These are phyloP conservation scores for Colletotrichum orchidophilum DNA, from an alignment of 2,329 filamentous ascomycete genomes.

Conservation along the genomic window DNA sequence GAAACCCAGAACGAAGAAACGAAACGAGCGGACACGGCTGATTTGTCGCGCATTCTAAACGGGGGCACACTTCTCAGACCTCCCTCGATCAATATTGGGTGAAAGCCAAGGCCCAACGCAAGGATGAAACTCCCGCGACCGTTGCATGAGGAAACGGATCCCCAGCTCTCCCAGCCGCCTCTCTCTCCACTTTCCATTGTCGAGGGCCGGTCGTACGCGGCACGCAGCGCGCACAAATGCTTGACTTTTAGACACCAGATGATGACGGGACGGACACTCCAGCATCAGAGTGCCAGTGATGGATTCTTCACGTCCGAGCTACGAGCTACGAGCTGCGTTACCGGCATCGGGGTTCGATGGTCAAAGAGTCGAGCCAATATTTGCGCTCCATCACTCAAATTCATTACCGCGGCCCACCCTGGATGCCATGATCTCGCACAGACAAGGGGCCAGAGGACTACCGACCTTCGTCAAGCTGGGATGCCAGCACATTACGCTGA, in stretches of 20 bases:
- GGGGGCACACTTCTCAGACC: conserved; percentile 20
- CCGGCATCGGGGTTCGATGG: background rate
- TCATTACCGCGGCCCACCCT: background rate
- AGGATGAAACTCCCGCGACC: conserved; percentile 19
- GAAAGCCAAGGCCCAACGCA: conserved; percentile 22
- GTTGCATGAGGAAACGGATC: conserved; percentile 18
- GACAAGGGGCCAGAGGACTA: conserved; percentile 5
- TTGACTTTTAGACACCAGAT: background rate
- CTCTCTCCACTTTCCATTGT: conserved; percentile 20
- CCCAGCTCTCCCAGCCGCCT: background rate
- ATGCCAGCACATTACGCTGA: background rate
- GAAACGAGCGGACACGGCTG: conserved; percentile 28
- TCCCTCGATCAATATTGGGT: conserved; percentile 25
- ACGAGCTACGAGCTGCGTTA: background rate
- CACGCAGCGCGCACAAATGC: background rate
- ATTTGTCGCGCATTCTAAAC: conserved; percentile 19
- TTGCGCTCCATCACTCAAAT: background rate
- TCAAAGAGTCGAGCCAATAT: background rate
- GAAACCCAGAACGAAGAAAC: conserved; percentile 30
- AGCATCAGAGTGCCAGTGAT: background rate
- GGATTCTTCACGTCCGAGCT: conserved; percentile 1
- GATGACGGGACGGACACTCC: conserved; percentile 10
- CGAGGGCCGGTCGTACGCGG: conserved; percentile 1
- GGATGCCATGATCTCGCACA: conserved; percentile 15
- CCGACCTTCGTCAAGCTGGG: conserved; percentile 5